Base-by-base conservation (phyloP, 2,329 filamentous ascomycete genomes). In the Pyrenophora teres region DNA sequence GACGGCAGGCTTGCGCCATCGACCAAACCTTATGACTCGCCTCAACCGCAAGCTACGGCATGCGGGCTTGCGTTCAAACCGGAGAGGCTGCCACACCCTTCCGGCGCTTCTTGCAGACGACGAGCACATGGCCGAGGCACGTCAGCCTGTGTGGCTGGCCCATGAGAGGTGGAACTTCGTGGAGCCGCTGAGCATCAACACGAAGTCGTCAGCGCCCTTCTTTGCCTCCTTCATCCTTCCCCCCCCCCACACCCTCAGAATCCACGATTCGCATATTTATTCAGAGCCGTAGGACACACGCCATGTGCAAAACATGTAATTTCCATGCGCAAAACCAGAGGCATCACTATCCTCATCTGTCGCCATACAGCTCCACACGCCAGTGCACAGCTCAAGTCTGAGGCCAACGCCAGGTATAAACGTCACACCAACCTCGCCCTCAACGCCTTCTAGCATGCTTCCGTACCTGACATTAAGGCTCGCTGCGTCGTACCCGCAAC, bases 91-190 rank as follows among this genome's bases (percentile, higher is more conserved):
- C 35, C 48, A 43, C 37, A 52, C 27, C 33, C 46, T 38, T 42
- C n/a, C 46, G 38, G 47, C 41, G 38, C 38, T 36, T 46, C 27
- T 46, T 31, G 15, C 15, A 25, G 21, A 43, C 31, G 19, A 40
- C 25, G 40, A 39, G 43, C 27, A 40, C 39, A 31, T 49, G 35
- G 50, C 50, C 50, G 50, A 52, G 45, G 50, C 37, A 15, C 27
- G 39, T 42, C 45, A 51, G 45, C n/a, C 47, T 51, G 53, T 38
- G 35, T 38, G 35, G 23, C 42, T 46, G 46, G 27, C 47, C 33
- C 40, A 44, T 56, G 49, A 66, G 56, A 66, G 57, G 62, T 59
- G 62, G 62, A 56, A 57, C 35, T 53, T 52, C 51, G 41, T 54
- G 46, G 38, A 12, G 21, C 54, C 54, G 52, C 54, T 39, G 40